Evolutionary conservation across 2,329 filamentous ascomycete genomes (phyloP).

Genomic region (Cladobotryum protrusum): DNA sequence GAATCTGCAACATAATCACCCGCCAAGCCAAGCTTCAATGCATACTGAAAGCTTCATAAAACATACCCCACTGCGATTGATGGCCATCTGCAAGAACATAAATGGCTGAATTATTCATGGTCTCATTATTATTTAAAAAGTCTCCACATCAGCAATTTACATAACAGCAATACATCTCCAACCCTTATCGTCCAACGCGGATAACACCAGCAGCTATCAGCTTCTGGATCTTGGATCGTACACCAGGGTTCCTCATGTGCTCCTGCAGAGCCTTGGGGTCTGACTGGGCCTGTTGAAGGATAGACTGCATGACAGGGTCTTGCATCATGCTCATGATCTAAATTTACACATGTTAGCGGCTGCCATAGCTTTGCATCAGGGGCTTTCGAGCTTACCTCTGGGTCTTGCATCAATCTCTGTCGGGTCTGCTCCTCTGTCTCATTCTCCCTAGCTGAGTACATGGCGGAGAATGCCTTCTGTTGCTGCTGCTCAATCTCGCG

Average conservation of each 20-base stretch:
- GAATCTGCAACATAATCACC: background rate
- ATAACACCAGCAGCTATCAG: constrained; percentile 90
- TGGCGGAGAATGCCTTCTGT: constrained; percentile 83
- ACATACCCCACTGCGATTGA: background rate
- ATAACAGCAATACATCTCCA: background rate
- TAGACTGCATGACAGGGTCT: constrained; percentile 96
- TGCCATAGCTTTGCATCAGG: background rate
- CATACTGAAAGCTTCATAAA: background rate
- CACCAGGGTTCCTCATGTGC: constrained; percentile 89
- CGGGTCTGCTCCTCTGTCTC: constrained; percentile 95
- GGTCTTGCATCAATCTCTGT: constrained; percentile 82
- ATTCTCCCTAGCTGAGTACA: constrained; percentile 85
- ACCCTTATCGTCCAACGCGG: constrained; percentile 50
- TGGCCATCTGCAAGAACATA: background rate
- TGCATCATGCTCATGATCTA: constrained; percentile 84
- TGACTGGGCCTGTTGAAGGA: constrained; percentile 91
- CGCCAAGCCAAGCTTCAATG: background rate
- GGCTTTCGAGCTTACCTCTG: constrained; percentile 62
- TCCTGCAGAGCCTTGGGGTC: constrained; percentile 90
- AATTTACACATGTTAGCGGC: background rate
- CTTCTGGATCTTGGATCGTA: constrained; percentile 89
- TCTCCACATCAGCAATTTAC: background rate
- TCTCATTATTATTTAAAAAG: background rate
- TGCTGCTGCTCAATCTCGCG: constrained; percentile 92
- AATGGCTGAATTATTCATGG: background rate